Base-by-base conservation (phyloP, 371 early-diverging fungal genomes). In the Polyrhizophydium stewartii region DNA sequence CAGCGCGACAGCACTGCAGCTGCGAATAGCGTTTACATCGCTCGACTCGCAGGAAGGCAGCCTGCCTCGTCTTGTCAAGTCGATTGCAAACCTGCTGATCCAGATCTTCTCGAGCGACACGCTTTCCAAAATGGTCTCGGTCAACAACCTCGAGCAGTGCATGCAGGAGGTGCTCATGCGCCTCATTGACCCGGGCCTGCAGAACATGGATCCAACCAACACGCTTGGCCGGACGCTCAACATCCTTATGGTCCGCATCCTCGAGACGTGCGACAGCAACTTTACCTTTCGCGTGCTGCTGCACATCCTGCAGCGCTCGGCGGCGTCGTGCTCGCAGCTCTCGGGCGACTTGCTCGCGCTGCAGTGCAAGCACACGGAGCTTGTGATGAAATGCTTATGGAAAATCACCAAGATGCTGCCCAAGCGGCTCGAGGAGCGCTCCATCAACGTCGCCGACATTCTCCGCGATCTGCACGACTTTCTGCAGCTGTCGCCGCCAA, bases 331-430 rank as follows among this genome's bases (percentile, higher is more conserved):
- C 28, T 47, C 28, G 10, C 7, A 47, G 9, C 22, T 7, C 9
- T 7, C 49, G 22, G 49, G 49, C 1, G 53, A 40, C 12, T 6
- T 19, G 3, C 47, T 65, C 13, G 53, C 38, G 1, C 7, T 49
- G 33, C 83, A 90, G 59, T 71, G 85, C 31, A 89, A 89, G 64
- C 89, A 86, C 65, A 88, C 89, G 19, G 94, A 95, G 67, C 69
- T 94, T 33, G 87, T 90, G n/a, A 92, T 95, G 92, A 94, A 94
- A 72, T 97, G 97, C 59, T 62, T 96, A 52, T 97, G 97, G 97
- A 94, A 95, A 62, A 66, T 93, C 58, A 90, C 94, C 27, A 95
- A 94, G 73, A 75, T 86, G 13, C 80, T 96, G 52, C 85, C 89
- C 47, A 78, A 85, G 24, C 84, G 85, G 37, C 62, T 94, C 7